Conservation (phyloP, 768 basidiomycete genomes). For the Scleroderma citrinum region DNA sequence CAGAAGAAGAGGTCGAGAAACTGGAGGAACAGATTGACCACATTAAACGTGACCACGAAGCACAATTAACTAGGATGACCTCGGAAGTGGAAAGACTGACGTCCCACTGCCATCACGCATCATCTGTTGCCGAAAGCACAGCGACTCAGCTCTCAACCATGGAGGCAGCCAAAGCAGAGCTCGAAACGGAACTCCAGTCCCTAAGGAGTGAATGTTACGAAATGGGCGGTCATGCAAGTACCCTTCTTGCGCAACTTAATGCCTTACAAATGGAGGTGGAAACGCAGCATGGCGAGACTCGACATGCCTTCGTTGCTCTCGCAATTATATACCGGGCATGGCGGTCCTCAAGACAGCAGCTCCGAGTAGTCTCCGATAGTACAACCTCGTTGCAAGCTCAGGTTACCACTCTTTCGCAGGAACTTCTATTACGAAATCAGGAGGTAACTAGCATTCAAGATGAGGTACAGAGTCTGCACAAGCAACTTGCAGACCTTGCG, state of each 20-base stretch:
- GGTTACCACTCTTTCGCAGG: conserved; percentile 9
- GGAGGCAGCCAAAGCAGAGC: conserved; percentile 11
- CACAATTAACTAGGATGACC: conserved; percentile 34
- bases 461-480: conserved; percentile 9
- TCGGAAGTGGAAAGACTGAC: conserved; percentile 34
- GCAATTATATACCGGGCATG: conserved; percentile 18
- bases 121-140: neutral
- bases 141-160: conserved; percentile 10
- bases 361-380: conserved; percentile 6
- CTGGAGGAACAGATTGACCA: conserved; percentile 24
- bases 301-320: conserved; percentile 18
- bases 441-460: conserved; percentile 4
- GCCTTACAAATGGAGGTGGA: conserved; percentile 10
- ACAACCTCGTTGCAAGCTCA: conserved; percentile 14
- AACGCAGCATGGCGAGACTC: conserved; percentile 5
- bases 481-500: conserved; percentile 7
- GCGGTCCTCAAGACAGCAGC: conserved; percentile 9
- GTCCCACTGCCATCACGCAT: conserved; percentile 23
- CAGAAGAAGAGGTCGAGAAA: conserved; percentile 59
- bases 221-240: conserved; percentile 9
- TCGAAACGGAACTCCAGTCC: conserved; percentile 11
- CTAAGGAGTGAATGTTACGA: conserved; percentile 7
- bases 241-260: conserved; percentile 3
- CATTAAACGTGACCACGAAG: conserved; percentile 23
- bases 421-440: conserved; percentile 9